Evolutionary conservation across 805 yeast species (phyloP).

Genomic region (Maudiozyma bulderi): DNA sequence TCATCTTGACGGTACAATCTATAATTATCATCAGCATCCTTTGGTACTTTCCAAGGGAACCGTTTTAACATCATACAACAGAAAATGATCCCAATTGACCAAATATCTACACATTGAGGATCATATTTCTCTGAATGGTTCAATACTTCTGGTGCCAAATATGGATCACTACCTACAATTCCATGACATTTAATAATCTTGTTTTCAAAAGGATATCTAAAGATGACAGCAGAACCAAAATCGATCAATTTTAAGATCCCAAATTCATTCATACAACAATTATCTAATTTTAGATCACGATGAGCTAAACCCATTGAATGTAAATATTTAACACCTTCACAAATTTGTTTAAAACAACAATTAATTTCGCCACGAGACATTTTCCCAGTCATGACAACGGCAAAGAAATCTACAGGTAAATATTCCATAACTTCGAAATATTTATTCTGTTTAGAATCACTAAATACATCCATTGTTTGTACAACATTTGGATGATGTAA

Average conservation of each 20-base stretch:
- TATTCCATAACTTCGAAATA: slow-evolving; percentile 80
- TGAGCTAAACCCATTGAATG: slow-evolving; percentile 76
- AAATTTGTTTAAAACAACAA: slow-evolving; percentile 67
- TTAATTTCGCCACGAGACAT: slow-evolving; percentile 75
- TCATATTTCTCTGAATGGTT: slow-evolving; percentile 43
- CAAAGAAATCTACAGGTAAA: slow-evolving; percentile 75
- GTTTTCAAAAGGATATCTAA: slow-evolving; percentile 62
- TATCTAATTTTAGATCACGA: slow-evolving; percentile 72
- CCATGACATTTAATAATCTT: slow-evolving; percentile 55
- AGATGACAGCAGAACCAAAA: slow-evolving; percentile 76
- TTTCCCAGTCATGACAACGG: slow-evolving; percentile 75
- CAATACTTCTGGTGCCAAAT: slow-evolving; percentile 74
- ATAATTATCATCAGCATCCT: slow-evolving; percentile 57
- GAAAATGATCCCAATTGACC: slow-evolving; percentile 77
- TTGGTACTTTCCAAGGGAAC: slow-evolving; percentile 83
- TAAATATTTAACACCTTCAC: slow-evolving; percentile 60
- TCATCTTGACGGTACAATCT: slow-evolving; percentile 53
- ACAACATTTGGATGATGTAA: slow-evolving; percentile 73
- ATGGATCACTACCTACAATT: slow-evolving; percentile 79
- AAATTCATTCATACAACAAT: slow-evolving; percentile 64
- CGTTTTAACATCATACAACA: slow-evolving; percentile 79
- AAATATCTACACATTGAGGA: slow-evolving; percentile 68
- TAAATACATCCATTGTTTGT: slow-evolving; percentile 58
- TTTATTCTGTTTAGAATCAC: slow-evolving; percentile 48
- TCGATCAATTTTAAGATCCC: slow-evolving; percentile 74